Evolutionary conservation across 192 early-diverging fungal genomes (phyloP).

Genomic region (Entomortierella lignicola): DNA sequence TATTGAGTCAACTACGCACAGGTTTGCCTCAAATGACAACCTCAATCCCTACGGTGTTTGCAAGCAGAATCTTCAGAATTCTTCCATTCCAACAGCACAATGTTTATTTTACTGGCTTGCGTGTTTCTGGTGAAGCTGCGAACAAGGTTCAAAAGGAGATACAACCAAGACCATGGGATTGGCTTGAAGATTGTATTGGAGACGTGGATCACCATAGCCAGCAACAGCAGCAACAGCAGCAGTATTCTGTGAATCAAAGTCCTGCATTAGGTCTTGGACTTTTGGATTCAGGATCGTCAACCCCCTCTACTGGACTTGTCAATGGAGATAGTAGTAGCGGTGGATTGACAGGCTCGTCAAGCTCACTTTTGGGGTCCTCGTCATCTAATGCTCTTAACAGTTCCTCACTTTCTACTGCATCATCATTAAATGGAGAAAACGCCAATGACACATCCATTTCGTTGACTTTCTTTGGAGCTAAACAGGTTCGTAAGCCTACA

Average conservation of each 20-base stretch:
- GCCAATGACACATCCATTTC: constrained; percentile 47
- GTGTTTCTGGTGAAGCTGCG: constrained; percentile 38
- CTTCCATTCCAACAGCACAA: constrained; percentile 66
- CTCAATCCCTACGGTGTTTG: constrained; percentile 60
- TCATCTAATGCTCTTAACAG: background rate
- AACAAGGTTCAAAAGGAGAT: constrained; percentile 48
- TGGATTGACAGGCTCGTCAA: constrained; percentile 5
- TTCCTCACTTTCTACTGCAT: background rate
- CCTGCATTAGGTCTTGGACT: constrained; percentile 31
- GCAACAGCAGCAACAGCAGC: constrained; percentile 11
- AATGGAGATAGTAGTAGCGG: constrained; percentile 25
- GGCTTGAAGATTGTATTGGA: constrained; percentile 64
- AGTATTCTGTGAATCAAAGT: constrained; percentile 14
- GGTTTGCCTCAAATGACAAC: constrained; percentile 36
- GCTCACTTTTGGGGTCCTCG: background rate
- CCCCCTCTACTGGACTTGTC: constrained; percentile 6
- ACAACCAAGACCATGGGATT: constrained; percentile 65
- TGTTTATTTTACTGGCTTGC: constrained; percentile 61
- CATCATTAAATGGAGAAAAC: constrained; percentile 17
- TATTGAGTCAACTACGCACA: constrained; percentile 52
- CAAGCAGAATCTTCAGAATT: constrained; percentile 60
- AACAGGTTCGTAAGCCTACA: constrained; percentile 36
- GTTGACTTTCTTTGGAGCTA: constrained; percentile 46
- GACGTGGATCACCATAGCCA: constrained; percentile 42
- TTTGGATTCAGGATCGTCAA: constrained; percentile 5